These are phyloP conservation scores for Taiozyma sp. DNA, from an alignment of 1,139 yeast species.

Conservation along the genomic window DNA sequence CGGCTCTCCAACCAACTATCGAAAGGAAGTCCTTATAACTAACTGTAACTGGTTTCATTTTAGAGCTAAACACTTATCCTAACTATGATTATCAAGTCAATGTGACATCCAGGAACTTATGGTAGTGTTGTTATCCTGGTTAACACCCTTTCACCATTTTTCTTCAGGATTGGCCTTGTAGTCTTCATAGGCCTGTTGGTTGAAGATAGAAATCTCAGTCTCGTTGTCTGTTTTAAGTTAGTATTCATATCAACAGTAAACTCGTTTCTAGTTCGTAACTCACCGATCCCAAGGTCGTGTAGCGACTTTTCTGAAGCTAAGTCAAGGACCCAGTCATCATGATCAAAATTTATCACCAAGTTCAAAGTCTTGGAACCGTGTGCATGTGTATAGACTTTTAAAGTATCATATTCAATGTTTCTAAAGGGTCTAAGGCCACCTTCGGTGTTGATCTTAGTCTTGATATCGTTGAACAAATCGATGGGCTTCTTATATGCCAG, in stretches of 20 bases:
- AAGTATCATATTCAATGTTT: conserved; percentile 64
- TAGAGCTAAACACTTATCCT: neutral
- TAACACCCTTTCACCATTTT: conserved; percentile 55
- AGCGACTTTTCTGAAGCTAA: conserved; percentile 30
- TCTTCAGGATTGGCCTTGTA: conserved; percentile 84
- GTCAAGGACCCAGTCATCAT: conserved; percentile 69
- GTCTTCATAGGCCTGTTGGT: conserved; percentile 55
- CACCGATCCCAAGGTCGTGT: conserved; percentile 23
- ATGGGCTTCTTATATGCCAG: conserved; percentile 65
- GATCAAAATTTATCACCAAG: conserved; percentile 83
- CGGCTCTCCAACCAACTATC: no score
- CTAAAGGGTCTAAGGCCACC: conserved; percentile 82
- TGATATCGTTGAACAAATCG: conserved; percentile 50
- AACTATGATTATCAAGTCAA: neutral
- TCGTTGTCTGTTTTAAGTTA: conserved; percentile 59
- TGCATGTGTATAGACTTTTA: conserved; percentile 90
- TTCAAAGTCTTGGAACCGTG: conserved; percentile 95
- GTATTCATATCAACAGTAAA: conserved; percentile 38
- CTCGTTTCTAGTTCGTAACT: conserved; percentile 34
- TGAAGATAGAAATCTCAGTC: conserved; percentile 83
- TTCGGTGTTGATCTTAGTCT: conserved; percentile 49
- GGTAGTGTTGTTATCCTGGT: neutral
- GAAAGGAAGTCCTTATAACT: neutral
- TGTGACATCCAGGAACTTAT: neutral
- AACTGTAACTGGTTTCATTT: neutral